phyloP scores from a whole-genome alignment of 1,139 yeast genomes.

The Wickerhamomyces sp. region DNA sequence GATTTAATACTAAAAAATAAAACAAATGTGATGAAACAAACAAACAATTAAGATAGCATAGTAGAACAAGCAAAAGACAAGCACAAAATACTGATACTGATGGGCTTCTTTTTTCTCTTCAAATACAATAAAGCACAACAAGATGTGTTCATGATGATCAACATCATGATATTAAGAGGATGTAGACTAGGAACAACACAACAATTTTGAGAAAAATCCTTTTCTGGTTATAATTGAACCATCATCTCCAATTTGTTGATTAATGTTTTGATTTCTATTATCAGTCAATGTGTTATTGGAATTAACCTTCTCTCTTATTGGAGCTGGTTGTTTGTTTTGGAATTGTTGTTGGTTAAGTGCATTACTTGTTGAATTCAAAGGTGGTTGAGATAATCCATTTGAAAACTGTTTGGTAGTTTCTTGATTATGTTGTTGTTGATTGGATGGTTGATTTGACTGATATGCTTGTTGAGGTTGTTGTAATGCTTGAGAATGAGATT shows the following conservation, averaged over 20 bases:
- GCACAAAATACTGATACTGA: too few species aligned
- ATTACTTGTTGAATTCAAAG: conserved; percentile 16
- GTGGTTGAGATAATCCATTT: conserved; percentile 1
- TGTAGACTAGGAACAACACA: conserved; percentile 28
- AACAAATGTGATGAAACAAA: too few species aligned
- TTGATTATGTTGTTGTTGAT: not conserved
- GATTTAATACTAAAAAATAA: too few species aligned
- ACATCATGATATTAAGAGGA: too few species aligned
- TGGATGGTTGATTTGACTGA: conserved; percentile 11
- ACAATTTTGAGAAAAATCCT: conserved; percentile 34
- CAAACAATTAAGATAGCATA: too few species aligned
- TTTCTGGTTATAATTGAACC: conserved; percentile 24
- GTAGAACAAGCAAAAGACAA: too few species aligned
- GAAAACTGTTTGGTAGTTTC: not conserved
- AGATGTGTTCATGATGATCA: too few species aligned
- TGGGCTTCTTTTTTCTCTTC: too few species aligned
- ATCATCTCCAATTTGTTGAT: conserved; percentile 23
- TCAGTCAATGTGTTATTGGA: conserved; percentile 16
- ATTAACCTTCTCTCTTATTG: conserved; percentile 22
- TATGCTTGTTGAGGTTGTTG: conserved; percentile 15
- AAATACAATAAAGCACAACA: too few species aligned
- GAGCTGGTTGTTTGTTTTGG: conserved; percentile 25
- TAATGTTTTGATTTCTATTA: conserved; percentile 15
- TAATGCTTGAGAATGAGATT: conserved; percentile 20
- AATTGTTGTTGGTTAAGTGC: conserved; percentile 26